phyloP scores from a whole-genome alignment of 2,329 filamentous ascomycete species.

The Calonectria naviculata region DNA sequence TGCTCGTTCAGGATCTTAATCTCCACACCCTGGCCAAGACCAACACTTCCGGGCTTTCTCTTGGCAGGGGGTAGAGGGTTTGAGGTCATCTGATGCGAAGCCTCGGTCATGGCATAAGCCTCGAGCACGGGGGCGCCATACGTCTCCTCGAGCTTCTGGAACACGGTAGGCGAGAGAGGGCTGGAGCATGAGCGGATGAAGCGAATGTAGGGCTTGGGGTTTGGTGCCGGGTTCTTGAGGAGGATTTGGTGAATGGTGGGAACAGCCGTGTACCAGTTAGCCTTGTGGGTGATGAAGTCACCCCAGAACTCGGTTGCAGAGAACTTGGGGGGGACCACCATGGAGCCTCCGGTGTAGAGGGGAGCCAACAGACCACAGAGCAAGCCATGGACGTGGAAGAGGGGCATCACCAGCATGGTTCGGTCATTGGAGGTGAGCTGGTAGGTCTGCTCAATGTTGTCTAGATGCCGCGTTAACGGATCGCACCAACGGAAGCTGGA shows the following conservation, averaged over 20 bases:
- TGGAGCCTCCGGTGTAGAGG: constrained; percentile 79
- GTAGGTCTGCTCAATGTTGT: constrained; percentile 84
- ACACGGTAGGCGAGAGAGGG: constrained; percentile 83
- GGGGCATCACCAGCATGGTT: constrained; percentile 89
- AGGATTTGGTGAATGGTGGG: constrained; percentile 93
- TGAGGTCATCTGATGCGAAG: constrained; percentile 86
- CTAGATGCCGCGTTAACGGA: constrained; percentile 46
- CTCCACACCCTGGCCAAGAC: constrained; percentile 85
- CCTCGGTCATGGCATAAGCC: constrained; percentile 94
- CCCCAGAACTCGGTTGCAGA: constrained; percentile 86
- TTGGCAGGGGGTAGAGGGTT: constrained; percentile 77
- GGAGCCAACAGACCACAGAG: constrained; percentile 85
- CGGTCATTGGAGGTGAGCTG: constrained; percentile 76
- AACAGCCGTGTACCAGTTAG: constrained; percentile 95
- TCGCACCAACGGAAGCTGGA: constrained; percentile 5
- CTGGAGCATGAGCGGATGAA: constrained; percentile 92
- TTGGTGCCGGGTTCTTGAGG: constrained; percentile 77
- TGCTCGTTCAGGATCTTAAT: constrained; percentile 79
- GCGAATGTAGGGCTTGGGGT: constrained; percentile 77
- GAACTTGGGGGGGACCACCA: constrained; percentile 83
- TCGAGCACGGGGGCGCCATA: constrained; percentile 86
- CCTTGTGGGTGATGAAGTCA: constrained; percentile 78
- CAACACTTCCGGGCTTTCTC: constrained; percentile 85
- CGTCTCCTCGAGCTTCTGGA: constrained; percentile 80
- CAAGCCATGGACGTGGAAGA: constrained; percentile 92